Evolutionary conservation across 345 rosid species (phyloP).

Genomic region (Rhodamnia rubescens): DNA sequence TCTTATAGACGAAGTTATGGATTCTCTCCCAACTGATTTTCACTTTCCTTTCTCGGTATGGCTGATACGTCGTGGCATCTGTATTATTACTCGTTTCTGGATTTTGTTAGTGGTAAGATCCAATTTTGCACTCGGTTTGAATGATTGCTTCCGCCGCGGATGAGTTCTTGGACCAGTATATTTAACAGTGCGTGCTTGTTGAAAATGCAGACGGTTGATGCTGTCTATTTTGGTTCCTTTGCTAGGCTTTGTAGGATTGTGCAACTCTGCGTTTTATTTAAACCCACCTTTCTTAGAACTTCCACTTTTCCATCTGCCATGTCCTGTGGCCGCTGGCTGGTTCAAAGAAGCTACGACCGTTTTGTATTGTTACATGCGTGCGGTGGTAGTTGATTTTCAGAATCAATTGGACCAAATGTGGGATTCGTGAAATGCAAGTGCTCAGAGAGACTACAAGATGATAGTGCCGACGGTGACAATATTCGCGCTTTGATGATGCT

Average conservation of each 20-base stretch:
- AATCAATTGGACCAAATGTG: not conserved
- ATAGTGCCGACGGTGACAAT: not conserved
- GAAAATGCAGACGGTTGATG: not conserved
- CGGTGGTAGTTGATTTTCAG: not conserved
- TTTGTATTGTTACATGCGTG: not conserved
- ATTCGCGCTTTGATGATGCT: not conserved
- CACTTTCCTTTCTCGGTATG: not conserved
- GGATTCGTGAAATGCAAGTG: not conserved
- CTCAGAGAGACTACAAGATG: not conserved
- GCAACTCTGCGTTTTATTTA: not conserved
- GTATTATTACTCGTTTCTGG: not conserved
- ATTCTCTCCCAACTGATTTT: not conserved
- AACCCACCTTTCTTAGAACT: not conserved
- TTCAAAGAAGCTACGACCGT: not conserved
- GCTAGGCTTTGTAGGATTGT: not conserved
- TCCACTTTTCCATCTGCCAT: not conserved
- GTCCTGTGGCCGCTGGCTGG: not conserved
- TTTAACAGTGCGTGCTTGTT: not conserved
- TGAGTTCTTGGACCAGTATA: not conserved
- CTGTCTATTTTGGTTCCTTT: not conserved
- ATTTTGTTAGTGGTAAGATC: not conserved
- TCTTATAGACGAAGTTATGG: not conserved
- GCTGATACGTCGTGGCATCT: not conserved
- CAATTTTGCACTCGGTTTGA: not conserved
- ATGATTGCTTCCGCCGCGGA: not conserved